Base-by-base conservation (phyloP, 345 rosid species). In the Hypericum androsaemum region DNA sequence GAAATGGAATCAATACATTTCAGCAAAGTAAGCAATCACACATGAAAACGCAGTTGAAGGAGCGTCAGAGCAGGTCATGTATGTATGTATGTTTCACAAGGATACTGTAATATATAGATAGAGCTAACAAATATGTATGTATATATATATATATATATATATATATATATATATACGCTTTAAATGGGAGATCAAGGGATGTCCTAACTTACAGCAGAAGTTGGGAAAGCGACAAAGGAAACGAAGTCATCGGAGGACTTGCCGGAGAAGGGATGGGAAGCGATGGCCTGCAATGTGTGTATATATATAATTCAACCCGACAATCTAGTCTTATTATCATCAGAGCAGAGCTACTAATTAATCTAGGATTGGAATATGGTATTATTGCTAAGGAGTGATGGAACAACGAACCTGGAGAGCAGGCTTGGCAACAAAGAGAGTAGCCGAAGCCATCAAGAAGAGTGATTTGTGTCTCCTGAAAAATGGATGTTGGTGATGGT, bases 371-470 rank as follows among this genome's bases (percentile, higher is more conserved):
- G 32, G 32, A 22, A 22, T 22, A 4, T 22, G 32, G 32, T 22
- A 1, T 22, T 22, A 22, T 4, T 22, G 32, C 32, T 22, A 22
- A 1, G 32, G 32, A 22, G n/a, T n/a, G n/a, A n/a, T n/a, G n/a
- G n/a, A n/a, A n/a, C n/a, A n/a, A 32, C 12, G 56, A 36, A 89
- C 97, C 94, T 82, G 95, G 59, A 80, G 80, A 65, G 95, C 59
- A 35, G 96, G 92, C 74, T 81, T 90, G 78, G 89, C 78, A 59
- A 87, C 84, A 66, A 84, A 75, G 58, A 87, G 61, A 64, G 96
- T 77, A 77, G 94, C 96, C 83, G 87, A 84, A 71, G 97, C 95
- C 95, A 88, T 88, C 11, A 22, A 15, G 54, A 66, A 22, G 32
- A 22, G 32, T 22, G 32, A 22, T 4, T 22, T 22, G 32, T 22